Conservation (phyloP, 1,284 basidiomycete species). For the Moesziomyces sp. region DNA sequence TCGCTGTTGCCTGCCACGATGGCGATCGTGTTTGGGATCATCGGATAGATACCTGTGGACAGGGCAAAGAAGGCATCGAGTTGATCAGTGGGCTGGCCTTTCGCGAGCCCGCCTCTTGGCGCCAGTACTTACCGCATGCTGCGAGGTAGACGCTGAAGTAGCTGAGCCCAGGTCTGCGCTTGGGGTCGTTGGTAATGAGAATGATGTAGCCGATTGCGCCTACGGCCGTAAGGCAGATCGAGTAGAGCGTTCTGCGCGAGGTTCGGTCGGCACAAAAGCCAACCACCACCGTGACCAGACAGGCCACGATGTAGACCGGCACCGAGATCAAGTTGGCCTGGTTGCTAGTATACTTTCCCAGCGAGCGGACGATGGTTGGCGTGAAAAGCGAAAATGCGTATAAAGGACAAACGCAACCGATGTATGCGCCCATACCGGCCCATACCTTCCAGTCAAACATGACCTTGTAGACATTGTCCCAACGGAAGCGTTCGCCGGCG, state of each 20-base stretch:
- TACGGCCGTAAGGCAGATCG: slow-evolving; percentile 69
- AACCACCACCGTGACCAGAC: slow-evolving; percentile 75
- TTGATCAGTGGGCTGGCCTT: neutral
- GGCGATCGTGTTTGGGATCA: slow-evolving; percentile 77
- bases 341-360: slow-evolving; percentile 41
- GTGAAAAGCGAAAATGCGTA: slow-evolving; percentile 80
- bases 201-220: slow-evolving; percentile 77
- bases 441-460: slow-evolving; percentile 80
- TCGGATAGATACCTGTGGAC: slow-evolving; percentile 73
- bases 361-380: slow-evolving; percentile 68
- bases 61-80: neutral
- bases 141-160: slow-evolving; percentile 78
- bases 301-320: slow-evolving; percentile 70
- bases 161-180: slow-evolving; percentile 72
- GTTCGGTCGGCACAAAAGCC: slow-evolving; percentile 75
- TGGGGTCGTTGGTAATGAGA: slow-evolving; percentile 72
- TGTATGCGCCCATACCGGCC: slow-evolving; percentile 71
- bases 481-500: slow-evolving; percentile 75
- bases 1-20: slow-evolving; percentile 80
- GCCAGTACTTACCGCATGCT: slow-evolving; percentile 16
- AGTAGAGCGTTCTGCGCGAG: slow-evolving; percentile 75
- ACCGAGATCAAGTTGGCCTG: slow-evolving; percentile 58
- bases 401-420: slow-evolving; percentile 69
- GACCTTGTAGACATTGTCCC: slow-evolving; percentile 75
- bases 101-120: too few species aligned